A percentile compares a stretch with the other conserved stretches of the same genome.
phyloP scores from a whole-genome alignment of 108 stramenopile species.

The Epithemia pelagica region DNA sequence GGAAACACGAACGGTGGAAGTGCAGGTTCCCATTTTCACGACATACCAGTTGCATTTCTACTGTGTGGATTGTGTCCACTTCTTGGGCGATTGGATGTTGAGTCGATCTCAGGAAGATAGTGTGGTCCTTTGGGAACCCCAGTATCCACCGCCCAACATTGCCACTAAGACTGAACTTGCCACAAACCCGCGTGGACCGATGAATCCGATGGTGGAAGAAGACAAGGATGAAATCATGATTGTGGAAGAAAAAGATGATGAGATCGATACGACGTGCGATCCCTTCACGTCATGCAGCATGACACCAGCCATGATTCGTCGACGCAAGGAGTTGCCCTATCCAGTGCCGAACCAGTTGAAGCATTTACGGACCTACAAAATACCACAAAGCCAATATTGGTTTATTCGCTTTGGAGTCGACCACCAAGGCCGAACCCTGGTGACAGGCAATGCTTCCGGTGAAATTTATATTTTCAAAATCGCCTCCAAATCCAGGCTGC shows the following conservation, averaged over 20 bases:
- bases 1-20: conserved; percentile 1
- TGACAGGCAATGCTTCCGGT: conserved; percentile 61
- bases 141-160: conserved; percentile 10
- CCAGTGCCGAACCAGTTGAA: conserved; percentile 1
- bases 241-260: conserved; percentile 1
- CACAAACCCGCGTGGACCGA: background rate
- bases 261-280: background rate
- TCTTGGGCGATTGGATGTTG: conserved; percentile 68
- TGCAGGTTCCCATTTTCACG: conserved; percentile 64
- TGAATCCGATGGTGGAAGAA: background rate
- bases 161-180: background rate
- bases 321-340: background rate
- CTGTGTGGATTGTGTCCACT: conserved; percentile 80
- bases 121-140: conserved; percentile 78
- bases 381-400: conserved; percentile 45
- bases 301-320: background rate
- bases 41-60: conserved; percentile 64
- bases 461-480: conserved; percentile 63
- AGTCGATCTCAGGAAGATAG: conserved; percentile 59
- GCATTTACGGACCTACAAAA: conserved; percentile 9
- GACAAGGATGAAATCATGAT: background rate
- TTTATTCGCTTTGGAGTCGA: conserved; percentile 60
- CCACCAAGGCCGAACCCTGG: conserved; percentile 34
- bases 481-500: conserved; percentile 9
- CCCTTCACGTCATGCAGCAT: background rate